phyloP scores from a whole-genome alignment of 2,329 filamentous ascomycete genomes.

The Rhynchosporium agropyri region DNA sequence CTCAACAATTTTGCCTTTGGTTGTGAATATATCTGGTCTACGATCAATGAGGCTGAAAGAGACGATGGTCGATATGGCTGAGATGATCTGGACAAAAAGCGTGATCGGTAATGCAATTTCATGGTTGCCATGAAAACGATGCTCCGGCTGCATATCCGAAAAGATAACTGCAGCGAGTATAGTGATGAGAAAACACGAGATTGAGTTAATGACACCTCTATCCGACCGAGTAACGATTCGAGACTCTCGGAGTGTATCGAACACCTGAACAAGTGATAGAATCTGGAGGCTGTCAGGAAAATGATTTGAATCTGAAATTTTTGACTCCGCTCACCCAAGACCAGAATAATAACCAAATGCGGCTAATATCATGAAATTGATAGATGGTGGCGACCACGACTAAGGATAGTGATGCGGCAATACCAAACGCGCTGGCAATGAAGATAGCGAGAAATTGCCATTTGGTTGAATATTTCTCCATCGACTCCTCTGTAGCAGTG shows the following conservation, averaged over 20 bases:
- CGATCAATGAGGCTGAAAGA: constrained; percentile 53
- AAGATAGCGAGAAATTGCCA: constrained; percentile 56
- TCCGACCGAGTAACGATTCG: constrained; percentile 17
- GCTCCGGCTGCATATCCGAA: neutral
- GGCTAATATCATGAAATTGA: constrained; percentile 42
- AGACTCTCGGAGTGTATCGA: constrained; percentile 25
- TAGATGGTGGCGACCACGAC: constrained; percentile 55
- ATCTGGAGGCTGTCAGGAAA: constrained; percentile 17
- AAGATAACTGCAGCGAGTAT: constrained; percentile 19
- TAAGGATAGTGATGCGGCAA: constrained; percentile 56
- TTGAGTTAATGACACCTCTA: constrained; percentile 16
- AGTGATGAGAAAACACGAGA: constrained; percentile 20
- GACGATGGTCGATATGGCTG: constrained; percentile 15
- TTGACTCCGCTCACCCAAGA: constrained; percentile 58
- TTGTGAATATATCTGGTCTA: constrained; percentile 64
- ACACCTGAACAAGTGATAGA: constrained; percentile 21
- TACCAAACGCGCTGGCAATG: constrained; percentile 53
- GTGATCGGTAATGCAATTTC: constrained; percentile 17
- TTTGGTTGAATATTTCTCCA: constrained; percentile 62
- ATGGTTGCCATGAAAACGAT: neutral
- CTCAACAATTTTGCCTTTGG: constrained; percentile 52
- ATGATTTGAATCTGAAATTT: too few relatives aligned
- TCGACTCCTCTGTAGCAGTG: constrained; percentile 62
- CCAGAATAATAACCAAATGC: constrained; percentile 61
- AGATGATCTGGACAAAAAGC: constrained; percentile 17